phyloP scores from a whole-genome alignment of 2,329 filamentous ascomycete genomes.

The Arthrobotrys megalospora region DNA sequence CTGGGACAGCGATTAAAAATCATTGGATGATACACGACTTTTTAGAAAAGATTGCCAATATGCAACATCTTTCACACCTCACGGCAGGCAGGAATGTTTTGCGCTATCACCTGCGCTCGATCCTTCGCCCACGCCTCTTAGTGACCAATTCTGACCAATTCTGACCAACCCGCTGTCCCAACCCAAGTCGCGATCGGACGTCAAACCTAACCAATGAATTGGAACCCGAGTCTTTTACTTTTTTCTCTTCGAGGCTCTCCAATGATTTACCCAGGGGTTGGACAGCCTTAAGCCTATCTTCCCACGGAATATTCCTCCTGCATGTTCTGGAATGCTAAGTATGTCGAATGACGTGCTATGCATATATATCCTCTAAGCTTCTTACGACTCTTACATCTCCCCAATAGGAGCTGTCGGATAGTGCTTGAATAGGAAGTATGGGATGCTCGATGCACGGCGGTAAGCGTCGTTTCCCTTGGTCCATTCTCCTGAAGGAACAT shows the following conservation, averaged over 20 bases:
- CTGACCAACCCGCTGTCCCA: not conserved
- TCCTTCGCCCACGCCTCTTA: constrained; percentile 14
- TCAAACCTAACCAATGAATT: constrained; percentile 18
- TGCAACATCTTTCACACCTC: constrained; percentile 28
- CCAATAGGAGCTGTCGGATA: constrained; percentile 9
- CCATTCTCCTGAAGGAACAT: constrained; percentile 14
- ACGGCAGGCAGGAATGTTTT: constrained; percentile 24
- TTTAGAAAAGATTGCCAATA: constrained; percentile 6
- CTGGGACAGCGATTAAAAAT: not conserved
- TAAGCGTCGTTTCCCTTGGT: constrained; percentile 46
- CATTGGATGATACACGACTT: not conserved
- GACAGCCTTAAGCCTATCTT: constrained; percentile 26
- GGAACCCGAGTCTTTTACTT: constrained; percentile 12
- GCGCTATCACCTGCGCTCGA: constrained; percentile 15
- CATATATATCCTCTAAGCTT: constrained; percentile 8
- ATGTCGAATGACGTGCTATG: constrained; percentile 44
- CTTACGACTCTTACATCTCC: constrained; percentile 2
- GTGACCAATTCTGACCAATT: not conserved
- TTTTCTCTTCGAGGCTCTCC: constrained; percentile 16
- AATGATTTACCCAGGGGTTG: not conserved
- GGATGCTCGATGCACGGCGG: constrained; percentile 28
- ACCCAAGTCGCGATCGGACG: constrained; percentile 27
- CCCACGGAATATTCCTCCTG: not conserved
- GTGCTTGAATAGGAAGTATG: constrained; percentile 6
- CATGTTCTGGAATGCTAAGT: constrained; percentile 53